Conservation (phyloP, 176 grass and related monocot species). For the Hsuehochloa calcarea region DNA sequence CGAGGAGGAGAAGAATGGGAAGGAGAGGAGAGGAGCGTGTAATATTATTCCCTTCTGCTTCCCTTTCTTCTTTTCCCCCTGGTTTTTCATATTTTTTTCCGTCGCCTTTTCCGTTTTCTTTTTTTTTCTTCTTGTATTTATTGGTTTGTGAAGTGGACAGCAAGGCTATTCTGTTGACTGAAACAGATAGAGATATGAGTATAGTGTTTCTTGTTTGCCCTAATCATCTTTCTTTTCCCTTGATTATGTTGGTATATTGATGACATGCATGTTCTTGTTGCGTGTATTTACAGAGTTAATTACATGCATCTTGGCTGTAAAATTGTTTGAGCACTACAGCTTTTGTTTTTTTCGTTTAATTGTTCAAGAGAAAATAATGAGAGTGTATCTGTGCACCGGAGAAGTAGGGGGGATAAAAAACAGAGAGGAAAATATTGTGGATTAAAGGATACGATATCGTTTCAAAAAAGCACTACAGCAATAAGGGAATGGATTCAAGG, state of each 20-base stretch:
- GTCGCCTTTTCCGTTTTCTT: background rate
- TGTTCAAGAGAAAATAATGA: background rate
- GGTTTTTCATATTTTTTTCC: background rate
- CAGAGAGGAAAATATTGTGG: background rate
- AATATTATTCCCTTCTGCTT: conserved; percentile 60
- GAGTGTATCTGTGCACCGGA: background rate
- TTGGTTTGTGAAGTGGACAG: conserved; percentile 49
- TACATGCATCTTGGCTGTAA: background rate
- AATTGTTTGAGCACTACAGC: background rate
- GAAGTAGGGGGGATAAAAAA: background rate
- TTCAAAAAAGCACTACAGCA: background rate
- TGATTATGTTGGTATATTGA: background rate
- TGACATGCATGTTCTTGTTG: background rate
- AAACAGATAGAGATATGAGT: conserved; percentile 53
- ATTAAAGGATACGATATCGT: conserved; percentile 29
- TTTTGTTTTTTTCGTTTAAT: background rate
- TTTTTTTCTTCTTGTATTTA: conserved; percentile 2
- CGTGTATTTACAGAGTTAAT: background rate
- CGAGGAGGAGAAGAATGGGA: conserved; percentile 47
- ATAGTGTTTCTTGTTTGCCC: conserved; percentile 35
- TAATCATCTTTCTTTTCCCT: background rate
- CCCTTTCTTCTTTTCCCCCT: conserved; percentile 49
- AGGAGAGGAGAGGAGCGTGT: conserved; percentile 47
- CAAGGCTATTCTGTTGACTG: conserved; percentile 49
- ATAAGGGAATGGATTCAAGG: conserved; percentile 23